These are phyloP conservation scores for Xylaria sp. DNA, from an alignment of 2,329 filamentous ascomycete species.

Conservation along the genomic window DNA sequence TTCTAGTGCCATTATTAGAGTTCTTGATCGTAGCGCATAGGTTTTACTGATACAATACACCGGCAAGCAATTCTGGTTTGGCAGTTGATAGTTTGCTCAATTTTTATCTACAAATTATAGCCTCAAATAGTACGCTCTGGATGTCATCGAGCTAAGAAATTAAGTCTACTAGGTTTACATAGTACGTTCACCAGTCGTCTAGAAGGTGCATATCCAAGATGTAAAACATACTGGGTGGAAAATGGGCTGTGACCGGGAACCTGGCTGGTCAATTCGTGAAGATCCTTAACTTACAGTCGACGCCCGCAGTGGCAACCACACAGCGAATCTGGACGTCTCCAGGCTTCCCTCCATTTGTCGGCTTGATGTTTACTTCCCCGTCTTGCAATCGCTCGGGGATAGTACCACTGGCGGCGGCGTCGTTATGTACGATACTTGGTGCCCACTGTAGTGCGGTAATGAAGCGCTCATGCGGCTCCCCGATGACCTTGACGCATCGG, in stretches of 20 bases:
- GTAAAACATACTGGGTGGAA: not conserved
- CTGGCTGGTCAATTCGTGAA: conserved; percentile 67
- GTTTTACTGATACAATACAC: too few relatives aligned
- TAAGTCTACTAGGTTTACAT: too few relatives aligned
- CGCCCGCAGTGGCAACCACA: conserved; percentile 86
- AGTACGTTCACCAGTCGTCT: too few relatives aligned
- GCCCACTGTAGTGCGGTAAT: conserved; percentile 90
- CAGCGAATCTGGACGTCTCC: conserved; percentile 76
- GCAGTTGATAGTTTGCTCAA: too few relatives aligned
- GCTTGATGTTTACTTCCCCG: conserved; percentile 51
- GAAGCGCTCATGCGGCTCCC: conserved; percentile 83
- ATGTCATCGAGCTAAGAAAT: too few relatives aligned
- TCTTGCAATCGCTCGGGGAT: conserved; percentile 56
- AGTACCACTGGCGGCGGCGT: conserved; percentile 54
- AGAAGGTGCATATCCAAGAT: too few relatives aligned
- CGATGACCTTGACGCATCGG: conserved; percentile 84
- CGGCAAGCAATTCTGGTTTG: too few relatives aligned
- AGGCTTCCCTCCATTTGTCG: conserved; percentile 46
- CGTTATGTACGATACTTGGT: conserved; percentile 71
- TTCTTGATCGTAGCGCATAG: too few relatives aligned
- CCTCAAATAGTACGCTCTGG: too few relatives aligned
- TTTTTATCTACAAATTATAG: too few relatives aligned
- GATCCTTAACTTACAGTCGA: conserved; percentile 81
- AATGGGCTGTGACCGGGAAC: not conserved
- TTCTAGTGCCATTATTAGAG: too few relatives aligned